Conservation (phyloP, 164 flowering plant genomes). For the Aristolochia contorta region DNA sequence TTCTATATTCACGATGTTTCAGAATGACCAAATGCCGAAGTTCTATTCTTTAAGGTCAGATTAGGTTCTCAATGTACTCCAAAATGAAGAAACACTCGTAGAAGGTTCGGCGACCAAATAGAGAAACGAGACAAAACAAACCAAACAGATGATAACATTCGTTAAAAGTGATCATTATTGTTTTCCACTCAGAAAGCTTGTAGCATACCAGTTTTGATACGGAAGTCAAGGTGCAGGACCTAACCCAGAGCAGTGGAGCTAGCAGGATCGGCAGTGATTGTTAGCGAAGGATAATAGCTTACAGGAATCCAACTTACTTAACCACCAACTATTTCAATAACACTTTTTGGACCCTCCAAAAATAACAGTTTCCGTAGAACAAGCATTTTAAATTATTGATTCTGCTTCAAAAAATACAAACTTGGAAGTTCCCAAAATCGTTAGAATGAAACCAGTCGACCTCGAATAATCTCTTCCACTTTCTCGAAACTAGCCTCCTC, state of each 20-base stretch:
- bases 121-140: too few species aligned
- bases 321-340: neutral
- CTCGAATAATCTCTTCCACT: slow-evolving; percentile 38
- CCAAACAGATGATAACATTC: too few species aligned
- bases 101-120: neutral
- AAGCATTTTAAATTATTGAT: neutral
- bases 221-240: too few species aligned
- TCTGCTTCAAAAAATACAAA: neutral
- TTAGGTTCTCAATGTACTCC: neutral
- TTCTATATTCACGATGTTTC: neutral
- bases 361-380: neutral
- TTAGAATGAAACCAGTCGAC: slow-evolving; percentile 13
- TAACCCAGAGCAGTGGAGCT: too few species aligned
- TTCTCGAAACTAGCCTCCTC: slow-evolving; percentile 35
- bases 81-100: neutral
- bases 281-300: too few species aligned
- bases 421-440: neutral
- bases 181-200: too few species aligned
- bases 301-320: too few species aligned
- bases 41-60: too few species aligned
- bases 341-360: neutral
- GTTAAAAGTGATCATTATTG: too few species aligned
- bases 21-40: too few species aligned
- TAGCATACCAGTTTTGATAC: too few species aligned
- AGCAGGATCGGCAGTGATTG: too few species aligned